phyloP scores from a whole-genome alignment of 192 early-diverging fungal species.

The Linnemannia schmuckeri region DNA sequence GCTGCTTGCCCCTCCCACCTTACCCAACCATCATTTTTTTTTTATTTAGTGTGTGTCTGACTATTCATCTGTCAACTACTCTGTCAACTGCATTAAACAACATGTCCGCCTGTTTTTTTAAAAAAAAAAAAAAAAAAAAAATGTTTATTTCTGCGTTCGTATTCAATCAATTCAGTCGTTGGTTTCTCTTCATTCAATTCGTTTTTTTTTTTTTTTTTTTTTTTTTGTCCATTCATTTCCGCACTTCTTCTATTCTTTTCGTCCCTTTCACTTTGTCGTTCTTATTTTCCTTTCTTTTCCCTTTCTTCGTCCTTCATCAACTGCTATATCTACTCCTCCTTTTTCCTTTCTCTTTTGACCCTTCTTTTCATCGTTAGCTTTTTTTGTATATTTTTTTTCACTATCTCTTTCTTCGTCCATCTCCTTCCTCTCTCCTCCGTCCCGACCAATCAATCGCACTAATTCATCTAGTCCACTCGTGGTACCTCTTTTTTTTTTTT shows the following conservation, averaged over 20 bases:
- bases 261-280: not conserved
- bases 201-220: too few relatives aligned
- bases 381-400: not conserved
- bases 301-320: not conserved
- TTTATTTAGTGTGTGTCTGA: not conserved
- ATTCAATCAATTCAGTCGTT: not conserved
- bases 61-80: not conserved
- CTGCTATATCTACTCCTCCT: not conserved
- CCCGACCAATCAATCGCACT: not conserved
- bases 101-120: too few relatives aligned
- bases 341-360: not conserved
- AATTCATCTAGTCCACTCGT: not conserved
- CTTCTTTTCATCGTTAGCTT: not conserved
- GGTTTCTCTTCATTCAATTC: not conserved
- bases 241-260: not conserved
- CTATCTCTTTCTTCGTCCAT: slow-evolving; percentile 13
- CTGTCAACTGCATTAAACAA: too few relatives aligned
- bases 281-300: not conserved
- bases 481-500: not conserved
- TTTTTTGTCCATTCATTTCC: not conserved
- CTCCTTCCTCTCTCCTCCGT: not conserved
- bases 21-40: not conserved
- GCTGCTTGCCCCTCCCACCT: too few relatives aligned
- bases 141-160: too few relatives aligned
- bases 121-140: too few relatives aligned